Evolutionary conservation across 225 moss, liverwort and hornwort genomes (phyloP), one percentile per base, ranked within the genome.

Genomic region (Lunularia cruciata): DNA sequence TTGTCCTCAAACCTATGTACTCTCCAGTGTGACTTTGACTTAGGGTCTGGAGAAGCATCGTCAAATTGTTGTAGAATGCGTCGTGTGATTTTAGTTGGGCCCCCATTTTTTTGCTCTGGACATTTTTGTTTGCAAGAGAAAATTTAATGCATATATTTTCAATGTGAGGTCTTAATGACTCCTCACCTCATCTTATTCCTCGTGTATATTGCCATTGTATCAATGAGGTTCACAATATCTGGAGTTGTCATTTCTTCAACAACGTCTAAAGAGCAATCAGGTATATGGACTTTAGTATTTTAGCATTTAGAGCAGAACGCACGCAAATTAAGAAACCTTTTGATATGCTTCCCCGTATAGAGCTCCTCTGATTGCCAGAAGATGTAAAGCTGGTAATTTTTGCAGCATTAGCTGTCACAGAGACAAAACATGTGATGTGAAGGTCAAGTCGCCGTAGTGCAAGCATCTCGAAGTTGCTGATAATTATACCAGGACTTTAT

Each of bases 131-230:
- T 46, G 45, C 28, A 63, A 45, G 51, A 45, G 38, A 30, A 32
- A 55, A 67, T 60, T 31, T 60, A 62, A 45, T 25, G 43, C n/a
- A 14, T 67, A 60, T 62, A 62, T 64, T 35, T 68, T 67, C n/a
- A 66, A 38, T 32, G 65, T 32, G 45, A 64, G 8, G 31, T 65
- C 47, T 8, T 61, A 5, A 40, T 40, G 39, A 40, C 59, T 35
- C 35, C 61, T 23, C 38, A 40, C 61, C 19, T 23, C 61, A 13
- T 2, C 20, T 13, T 60, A 60, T 10, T 20, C 11, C 14, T 58
- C 16, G 43, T 43, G 43, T 16, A 19, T 58, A 19, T 20, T 35
- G 18, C 20, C 36, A 23, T 19, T 35, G 15, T 58, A 58, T 3
- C 33, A 58, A 15, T 58, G 32, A 58, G 4, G 16, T 33, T 36